Evolutionary conservation across 2,329 filamentous ascomycete species (phyloP), one percentile per base, ranked within the genome.

Genomic region (Canariomyces notabilis): DNA sequence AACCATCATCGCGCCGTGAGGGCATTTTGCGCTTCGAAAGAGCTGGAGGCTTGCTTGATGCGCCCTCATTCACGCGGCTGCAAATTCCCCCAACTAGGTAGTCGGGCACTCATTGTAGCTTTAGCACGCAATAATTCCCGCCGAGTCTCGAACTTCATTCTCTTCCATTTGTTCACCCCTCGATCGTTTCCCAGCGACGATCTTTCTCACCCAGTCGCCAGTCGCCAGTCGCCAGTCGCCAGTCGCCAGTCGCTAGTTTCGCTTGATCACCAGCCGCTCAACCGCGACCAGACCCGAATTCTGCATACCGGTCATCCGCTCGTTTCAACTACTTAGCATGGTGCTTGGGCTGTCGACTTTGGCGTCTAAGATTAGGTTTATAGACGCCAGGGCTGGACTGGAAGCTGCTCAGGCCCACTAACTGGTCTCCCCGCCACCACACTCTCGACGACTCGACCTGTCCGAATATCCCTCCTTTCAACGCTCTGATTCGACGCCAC

Each of bases 381-480:
- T 31, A 14, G 39, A 51, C 36, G 44, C 48, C 44, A 51, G 44
- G 48, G 48, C 42, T 42, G 48, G 44, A 44, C 48, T 41, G 44
- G 15, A 23, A 9, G 21, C 21, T 47, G 48, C 48, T 50, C 48
- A 39, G 45, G 48, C 43, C 37, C 39, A 11, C 4, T 29, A 4
- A 8, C 47, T 50, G 42, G 39, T 46, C 37, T 40, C 43, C 31
- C 43, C 43, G 42, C 39, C 35, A 37, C n/a, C n/a, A n/a, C n/a
- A n/a, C 42, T 4, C 16, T 5, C 19, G 18, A 23, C 19, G 11
- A 29, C 34, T 37, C 35, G 38, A 37, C 11, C 9, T 29, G 20
- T 11, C 42, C 47, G 34, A 35, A 43, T 46, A 42, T 3, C 9
- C 26, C 26, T 29, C 26, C 8, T 39, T 39, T 29, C 33, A 11